Conservation (phyloP, 2,329 filamentous ascomycete genomes). For the Zymoseptoria passerinii region DNA sequence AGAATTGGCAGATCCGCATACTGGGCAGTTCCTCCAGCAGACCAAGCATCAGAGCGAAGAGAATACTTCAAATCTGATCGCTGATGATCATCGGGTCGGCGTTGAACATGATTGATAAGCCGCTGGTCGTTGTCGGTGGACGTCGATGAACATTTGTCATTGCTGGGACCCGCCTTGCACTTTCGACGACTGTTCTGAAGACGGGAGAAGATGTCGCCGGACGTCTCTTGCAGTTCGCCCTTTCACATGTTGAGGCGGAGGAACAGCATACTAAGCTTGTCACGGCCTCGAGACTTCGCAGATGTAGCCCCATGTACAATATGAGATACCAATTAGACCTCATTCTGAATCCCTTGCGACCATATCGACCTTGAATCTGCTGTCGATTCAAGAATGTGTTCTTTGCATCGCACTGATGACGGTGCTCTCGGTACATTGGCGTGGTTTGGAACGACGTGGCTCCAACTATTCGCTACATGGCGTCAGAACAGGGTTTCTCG, state of each 20-base stretch:
- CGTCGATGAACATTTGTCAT: neutral
- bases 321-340: neutral
- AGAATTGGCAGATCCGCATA: neutral
- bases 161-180: no score
- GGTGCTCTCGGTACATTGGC: neutral
- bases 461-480: neutral
- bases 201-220: neutral
- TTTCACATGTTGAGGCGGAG: neutral
- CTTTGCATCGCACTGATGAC: neutral
- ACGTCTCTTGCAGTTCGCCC: neutral
- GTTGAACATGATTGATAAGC: neutral
- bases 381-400: neutral
- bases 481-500: neutral
- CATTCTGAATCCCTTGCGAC: neutral
- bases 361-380: neutral
- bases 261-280: neutral
- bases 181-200: neutral
- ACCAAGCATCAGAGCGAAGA: neutral
- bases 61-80: neutral
- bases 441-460: neutral
- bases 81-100: neutral
- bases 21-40: neutral
- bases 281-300: neutral
- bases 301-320: neutral
- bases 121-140: neutral